Base-by-base conservation (phyloP, 2,329 filamentous ascomycete species). In the Penicillium decumbens region DNA sequence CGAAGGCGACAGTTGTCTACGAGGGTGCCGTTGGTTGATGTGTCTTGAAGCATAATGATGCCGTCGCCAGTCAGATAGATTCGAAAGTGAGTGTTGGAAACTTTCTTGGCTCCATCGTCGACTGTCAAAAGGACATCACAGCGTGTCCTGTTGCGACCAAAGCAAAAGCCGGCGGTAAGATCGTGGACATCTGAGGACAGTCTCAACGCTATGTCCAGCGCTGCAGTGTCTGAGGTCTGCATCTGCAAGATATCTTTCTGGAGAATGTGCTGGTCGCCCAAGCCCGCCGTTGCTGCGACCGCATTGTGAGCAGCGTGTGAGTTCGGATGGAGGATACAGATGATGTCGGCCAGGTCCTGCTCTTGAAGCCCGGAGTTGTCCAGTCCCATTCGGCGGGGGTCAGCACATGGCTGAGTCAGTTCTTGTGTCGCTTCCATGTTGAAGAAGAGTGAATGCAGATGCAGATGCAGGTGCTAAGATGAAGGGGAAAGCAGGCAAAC, bases 11-110 rank as follows among this genome's bases (percentile, higher is more conserved):
- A 75, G 23, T 81, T 78, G 69, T 97, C 91, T 49, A 97, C 89
- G 51, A 89, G 77, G 3, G 93, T 97, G 25, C 93, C 93, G 63
- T 97, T 98, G n/a, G 90, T 96, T 0, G 93, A 97, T 65, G 84
- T 81, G 65, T 98, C 93, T 68, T 95, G 85, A 10, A 97, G 75
- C 89, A 98, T 95, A 56, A 96, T 79, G 49, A 88, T 84, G 25
- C 87, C 89, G 55, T 88, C 82, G n/a, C 83, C 77, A 61, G 95
- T 98, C 60, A 95, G 78, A 65, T 87, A 95, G 54, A 98, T 95
- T 45, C 89, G 85, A 67, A 97, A 98, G 67, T 98, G 93, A n/a
- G 87, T 79, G 65, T 97, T 96, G 75, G 92, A 97, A 51, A 98
- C 80, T 38, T 88, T 81, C 66, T 82, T 86, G 45, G 81, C 75